Evolutionary conservation across 352 stramenopile genomes (phyloP), one percentile per base, ranked within the genome.

Genomic region (Pythium rishiriense): DNA sequence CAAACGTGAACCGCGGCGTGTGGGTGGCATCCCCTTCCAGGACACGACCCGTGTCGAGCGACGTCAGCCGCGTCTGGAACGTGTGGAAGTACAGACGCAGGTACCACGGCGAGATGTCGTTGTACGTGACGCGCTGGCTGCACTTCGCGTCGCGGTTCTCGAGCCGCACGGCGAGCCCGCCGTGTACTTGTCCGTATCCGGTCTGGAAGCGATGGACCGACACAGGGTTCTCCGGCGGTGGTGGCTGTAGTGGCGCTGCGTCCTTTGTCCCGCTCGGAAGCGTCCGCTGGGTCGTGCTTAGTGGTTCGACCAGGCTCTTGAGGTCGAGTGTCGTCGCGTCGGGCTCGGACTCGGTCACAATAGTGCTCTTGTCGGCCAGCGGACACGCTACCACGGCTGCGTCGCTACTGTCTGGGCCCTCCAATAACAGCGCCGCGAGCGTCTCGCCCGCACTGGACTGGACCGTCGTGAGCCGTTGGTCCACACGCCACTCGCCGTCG

Each of bases 71-170:
- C 4, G 55, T 48, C 31, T 77, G 68, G 55, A 93, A 83, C 7
- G 86, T 86, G 71, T 84, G 79, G 64, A 90, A 91, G 65, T 91
- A 94, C 24, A 93, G 46, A 8, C 84, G 81, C 21, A 94, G 66
- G 60, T 83, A 94, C 84, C 84, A 94, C n/a, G 86, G 83, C 21
- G 90, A 73, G n/a, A 85, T 64, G 59, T 93, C 84, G 63, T 88
- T 68, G 62, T 94, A 93, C 12, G 60, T 75, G 28, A 93, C 81
- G 19, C 52, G 70, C 76, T 90, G 79, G 21, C 76, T 62, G 41
- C 76, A 86, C 7, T 48, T 43, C 0, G 70, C 56, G 52, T 91
- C 72, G n/a, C 76, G 75, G 42, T 92, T 93, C 53, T 77, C 70
- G 11, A 92, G 54, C 17, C 75, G 81, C 12, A 90, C 78, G 7